Evolutionary conservation across 345 rosid species (phyloP), one percentile per base, ranked within the genome.

Genomic region (Eucalyptus pumila): DNA sequence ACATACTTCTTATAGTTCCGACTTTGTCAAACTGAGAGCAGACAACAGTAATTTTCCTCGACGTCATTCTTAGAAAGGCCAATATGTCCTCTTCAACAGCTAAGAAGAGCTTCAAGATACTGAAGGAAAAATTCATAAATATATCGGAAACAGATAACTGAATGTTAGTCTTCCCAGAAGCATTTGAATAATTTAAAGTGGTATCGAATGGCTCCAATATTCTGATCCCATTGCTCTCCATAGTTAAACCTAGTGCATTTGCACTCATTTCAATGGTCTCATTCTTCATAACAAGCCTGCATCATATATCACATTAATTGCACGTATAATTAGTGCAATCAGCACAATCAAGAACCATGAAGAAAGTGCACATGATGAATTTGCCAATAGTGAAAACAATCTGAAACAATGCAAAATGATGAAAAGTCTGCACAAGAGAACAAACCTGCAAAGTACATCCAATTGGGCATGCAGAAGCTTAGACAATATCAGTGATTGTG

Each of bases 121-220:
- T 97, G 93, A 97, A 98, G 86, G 99, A 95, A 69, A 97, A 97
- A 92, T 98, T 98, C 98, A 98, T 95, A 92, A 95, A 96, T 92
- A 97, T 92, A 93, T 98, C 94, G 86, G 99, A 96, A 92, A 95
- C 98, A 89, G 95, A 92, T 88, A 97, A 86, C 88, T 90, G 94
- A 90, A 97, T 95, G 91, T 93, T 94, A 81, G 99, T 95, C 94
- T 94, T 98, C 92, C 98, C 99, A 91, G 95, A 96, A 91, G 96
- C 97, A 94, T 95, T 97, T 91, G 99, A 95, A 92, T 94, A 97
- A 88, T 94, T 93, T 44, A 97, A 85, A 72, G 92, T 92, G 86
- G 96, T 95, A 92, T 98, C 99, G 62, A 98, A 98, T 89, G 99
- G 99, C 93, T 98, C 99, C 95, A 98, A 90, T 89, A 98, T 95